phyloP scores from a whole-genome alignment of 345 rosid species.

The Arabis hirsuta region DNA sequence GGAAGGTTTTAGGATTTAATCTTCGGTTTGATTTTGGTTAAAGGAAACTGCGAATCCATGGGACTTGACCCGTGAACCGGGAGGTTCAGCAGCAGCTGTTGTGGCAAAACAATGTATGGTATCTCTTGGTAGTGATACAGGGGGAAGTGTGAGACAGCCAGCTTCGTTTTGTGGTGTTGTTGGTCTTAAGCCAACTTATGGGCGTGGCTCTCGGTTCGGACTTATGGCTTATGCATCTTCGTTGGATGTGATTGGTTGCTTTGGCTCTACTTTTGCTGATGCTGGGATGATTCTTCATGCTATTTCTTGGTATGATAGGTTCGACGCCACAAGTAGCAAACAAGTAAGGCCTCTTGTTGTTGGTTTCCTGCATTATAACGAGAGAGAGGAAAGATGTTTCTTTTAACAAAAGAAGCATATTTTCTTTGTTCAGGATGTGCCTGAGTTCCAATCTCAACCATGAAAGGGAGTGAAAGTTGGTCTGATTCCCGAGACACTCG shows the following conservation, averaged over 20 bases:
- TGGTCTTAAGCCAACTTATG: constrained; percentile 92
- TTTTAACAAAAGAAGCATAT: not conserved
- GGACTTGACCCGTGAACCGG: constrained; percentile 90
- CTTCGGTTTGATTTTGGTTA: constrained; percentile 40
- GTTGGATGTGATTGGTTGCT: constrained; percentile 89
- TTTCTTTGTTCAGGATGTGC: constrained; percentile 63
- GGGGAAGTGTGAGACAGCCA: constrained; percentile 97
- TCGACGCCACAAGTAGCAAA: constrained; percentile 83
- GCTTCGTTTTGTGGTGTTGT: constrained; percentile 96
- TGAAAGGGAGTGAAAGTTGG: constrained; percentile 80
- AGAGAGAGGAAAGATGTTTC: not conserved
- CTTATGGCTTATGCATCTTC: constrained; percentile 97
- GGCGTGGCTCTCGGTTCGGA: constrained; percentile 92
- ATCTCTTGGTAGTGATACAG: constrained; percentile 97
- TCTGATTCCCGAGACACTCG: constrained; percentile 80
- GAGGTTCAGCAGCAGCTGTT: constrained; percentile 97
- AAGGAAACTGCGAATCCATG: constrained; percentile 90
- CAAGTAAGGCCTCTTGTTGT: constrained; percentile 52
- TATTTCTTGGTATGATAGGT: constrained; percentile 76
- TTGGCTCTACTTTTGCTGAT: constrained; percentile 85
- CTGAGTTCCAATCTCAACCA: constrained; percentile 69
- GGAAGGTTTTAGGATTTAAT: constrained; percentile 23
- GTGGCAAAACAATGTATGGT: constrained; percentile 89
- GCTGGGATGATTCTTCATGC: constrained; percentile 85
- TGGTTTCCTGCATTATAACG: not conserved